Percentiles rank a stretch among this genome's conserved stretches.
Conservation (phyloP, 2,329 filamentous ascomycete species). For the Ustulina deusta region DNA sequence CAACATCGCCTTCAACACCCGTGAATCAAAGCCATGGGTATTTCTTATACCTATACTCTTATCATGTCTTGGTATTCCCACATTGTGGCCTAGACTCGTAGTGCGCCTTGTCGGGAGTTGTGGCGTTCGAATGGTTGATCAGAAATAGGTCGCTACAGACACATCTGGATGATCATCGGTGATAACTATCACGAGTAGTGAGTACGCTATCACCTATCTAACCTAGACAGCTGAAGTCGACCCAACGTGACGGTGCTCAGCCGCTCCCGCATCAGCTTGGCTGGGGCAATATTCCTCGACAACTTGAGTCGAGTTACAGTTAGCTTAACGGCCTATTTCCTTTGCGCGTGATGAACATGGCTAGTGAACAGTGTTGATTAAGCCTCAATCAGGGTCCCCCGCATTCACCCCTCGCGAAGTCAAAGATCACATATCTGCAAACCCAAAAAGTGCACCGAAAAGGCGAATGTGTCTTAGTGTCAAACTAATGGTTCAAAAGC, state of each 20-base stretch:
- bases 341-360: too few relatives aligned
- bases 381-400: too few relatives aligned
- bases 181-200: background rate
- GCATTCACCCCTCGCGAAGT: too few relatives aligned
- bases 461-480: constrained; percentile 5
- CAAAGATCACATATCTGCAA: too few relatives aligned
- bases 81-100: background rate
- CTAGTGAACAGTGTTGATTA: too few relatives aligned
- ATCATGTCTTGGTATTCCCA: background rate
- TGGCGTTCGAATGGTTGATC: background rate
- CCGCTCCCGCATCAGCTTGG: background rate
- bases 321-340: too few relatives aligned
- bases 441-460: background rate
- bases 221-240: constrained; percentile 6
- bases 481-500: background rate
- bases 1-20: background rate
- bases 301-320: too few relatives aligned
- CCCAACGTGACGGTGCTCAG: background rate
- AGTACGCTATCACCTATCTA: background rate
- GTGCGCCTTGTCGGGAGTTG: background rate
- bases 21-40: background rate
- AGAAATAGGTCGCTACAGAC: background rate
- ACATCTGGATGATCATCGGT: background rate
- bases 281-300: too few relatives aligned
- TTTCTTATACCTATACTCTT: background rate